Percentiles rank a stretch among this genome's conserved stretches.
Conservation (phyloP, 2,329 filamentous ascomycete genomes). For the Gremmenia infestans region DNA sequence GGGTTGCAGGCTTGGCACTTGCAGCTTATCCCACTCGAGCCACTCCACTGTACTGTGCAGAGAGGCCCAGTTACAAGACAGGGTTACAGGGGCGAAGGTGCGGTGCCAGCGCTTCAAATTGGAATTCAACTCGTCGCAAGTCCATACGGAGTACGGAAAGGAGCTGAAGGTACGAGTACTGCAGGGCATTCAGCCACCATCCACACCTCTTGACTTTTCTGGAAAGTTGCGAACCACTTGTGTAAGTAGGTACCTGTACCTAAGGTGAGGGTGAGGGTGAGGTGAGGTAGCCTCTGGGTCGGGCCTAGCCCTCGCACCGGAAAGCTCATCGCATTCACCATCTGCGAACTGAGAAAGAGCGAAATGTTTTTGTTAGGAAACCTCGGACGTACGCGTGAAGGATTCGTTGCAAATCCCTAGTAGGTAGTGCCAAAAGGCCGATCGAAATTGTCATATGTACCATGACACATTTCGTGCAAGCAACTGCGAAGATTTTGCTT, state of each 20-base stretch:
- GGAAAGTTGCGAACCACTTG: neutral
- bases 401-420: no score
- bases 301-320: no score
- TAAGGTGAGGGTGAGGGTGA: neutral
- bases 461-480: neutral
- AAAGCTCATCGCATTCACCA: neutral
- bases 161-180: neutral
- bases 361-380: no score
- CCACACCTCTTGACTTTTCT: neutral
- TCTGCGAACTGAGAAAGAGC: neutral
- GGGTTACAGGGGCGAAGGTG: no score
- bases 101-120: no score
- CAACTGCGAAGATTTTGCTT: neutral
- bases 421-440: no score
- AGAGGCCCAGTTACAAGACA: neutral
- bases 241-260: neutral
- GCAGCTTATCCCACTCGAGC: no score
- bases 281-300: neutral
- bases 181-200: neutral
- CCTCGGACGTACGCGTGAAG: no score
- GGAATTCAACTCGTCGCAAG: neutral
- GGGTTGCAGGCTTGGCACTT: neutral
- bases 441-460: neutral
- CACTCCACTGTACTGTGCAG: no score
- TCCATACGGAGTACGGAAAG: neutral